Base-by-base conservation (phyloP, 352 stramenopile genomes). In the Globisporangium solare region DNA sequence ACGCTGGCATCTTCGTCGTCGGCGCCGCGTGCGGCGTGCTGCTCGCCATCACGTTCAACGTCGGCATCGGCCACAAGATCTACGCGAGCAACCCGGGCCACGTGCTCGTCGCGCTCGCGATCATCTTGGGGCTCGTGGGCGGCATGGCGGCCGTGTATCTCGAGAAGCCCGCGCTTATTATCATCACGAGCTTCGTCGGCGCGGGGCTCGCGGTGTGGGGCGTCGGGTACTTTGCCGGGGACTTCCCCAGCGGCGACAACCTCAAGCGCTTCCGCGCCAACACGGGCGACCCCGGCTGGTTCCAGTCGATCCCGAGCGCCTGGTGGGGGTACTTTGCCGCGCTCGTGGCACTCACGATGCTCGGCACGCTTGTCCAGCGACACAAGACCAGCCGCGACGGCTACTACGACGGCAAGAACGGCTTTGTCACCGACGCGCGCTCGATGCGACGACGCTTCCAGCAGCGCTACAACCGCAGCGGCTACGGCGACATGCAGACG, bases 321-420 rank as follows among this genome's bases (percentile, higher is more conserved):
- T 89, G 77, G 76, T 89, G 76, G 71, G 74, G 53, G 2, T 91
- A 91, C 54, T 67, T 89, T 3, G 74, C 67, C 0, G 79, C 71
- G 2, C 40, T 89, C 18, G 66, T 88, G 32, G 58, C 17, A 17
- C 49, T 88, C 5, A 79, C 74, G 12, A 59, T 58, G 3, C 55
- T 89, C 49, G 76, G 74, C 0, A 51, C 78, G 41, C 54, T 75
- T 11, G 54, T 92, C 3, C 79, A 88, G 57, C 71, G 78, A 58
- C 46, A 61, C 20, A 63, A 76, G 41, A 82, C 78, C 2, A 65
- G 64, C 15, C 66, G 68, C 6, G 68, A 70, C 49, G 58, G 73
- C 7, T 65, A 83, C 24, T 61, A 61, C 17, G 55, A 61, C 18
- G 51, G 35, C 21, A 37, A 39, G 37, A 40, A 48, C 14, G 55